phyloP scores from a whole-genome alignment of 768 basidiomycete species.

The Lactifluus echinatus region DNA sequence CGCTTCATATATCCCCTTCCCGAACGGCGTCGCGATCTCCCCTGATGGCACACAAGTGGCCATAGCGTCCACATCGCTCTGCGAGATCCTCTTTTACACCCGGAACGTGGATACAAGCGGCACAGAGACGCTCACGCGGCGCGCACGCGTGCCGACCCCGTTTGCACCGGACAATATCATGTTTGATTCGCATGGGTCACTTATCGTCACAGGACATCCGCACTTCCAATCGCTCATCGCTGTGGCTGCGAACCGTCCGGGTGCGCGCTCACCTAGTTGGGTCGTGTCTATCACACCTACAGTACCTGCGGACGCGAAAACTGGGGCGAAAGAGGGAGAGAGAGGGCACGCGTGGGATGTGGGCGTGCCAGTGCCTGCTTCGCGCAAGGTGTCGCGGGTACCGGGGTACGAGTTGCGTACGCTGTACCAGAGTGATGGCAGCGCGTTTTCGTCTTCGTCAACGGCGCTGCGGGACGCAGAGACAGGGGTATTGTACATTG shows the following conservation, averaged over 20 bases:
- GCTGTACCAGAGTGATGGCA: slow-evolving; percentile 69
- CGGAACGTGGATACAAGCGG: slow-evolving; percentile 37
- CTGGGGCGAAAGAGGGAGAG: not conserved
- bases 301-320: slow-evolving; percentile 8
- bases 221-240: slow-evolving; percentile 44
- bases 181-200: slow-evolving; percentile 38
- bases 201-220: slow-evolving; percentile 61
- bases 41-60: slow-evolving; percentile 41
- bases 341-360: slow-evolving; percentile 29
- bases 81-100: slow-evolving; percentile 42
- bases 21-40: slow-evolving; percentile 62
- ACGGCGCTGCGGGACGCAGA: slow-evolving; percentile 44
- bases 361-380: slow-evolving; percentile 42
- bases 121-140: slow-evolving; percentile 37
- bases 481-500: slow-evolving; percentile 42
- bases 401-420: slow-evolving; percentile 42
- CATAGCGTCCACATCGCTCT: slow-evolving; percentile 44
- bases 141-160: slow-evolving; percentile 40
- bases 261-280: slow-evolving; percentile 48
- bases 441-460: slow-evolving; percentile 44
- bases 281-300: slow-evolving; percentile 36
- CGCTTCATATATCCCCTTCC: slow-evolving; percentile 47
- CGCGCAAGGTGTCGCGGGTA: slow-evolving; percentile 31
- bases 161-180: slow-evolving; percentile 56
- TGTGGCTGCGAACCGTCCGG: slow-evolving; percentile 38